Percentiles rank a stretch among this genome's conserved stretches.
phyloP scores from a whole-genome alignment of 192 early-diverging fungal genomes.

The Funneliformis geosporum region DNA sequence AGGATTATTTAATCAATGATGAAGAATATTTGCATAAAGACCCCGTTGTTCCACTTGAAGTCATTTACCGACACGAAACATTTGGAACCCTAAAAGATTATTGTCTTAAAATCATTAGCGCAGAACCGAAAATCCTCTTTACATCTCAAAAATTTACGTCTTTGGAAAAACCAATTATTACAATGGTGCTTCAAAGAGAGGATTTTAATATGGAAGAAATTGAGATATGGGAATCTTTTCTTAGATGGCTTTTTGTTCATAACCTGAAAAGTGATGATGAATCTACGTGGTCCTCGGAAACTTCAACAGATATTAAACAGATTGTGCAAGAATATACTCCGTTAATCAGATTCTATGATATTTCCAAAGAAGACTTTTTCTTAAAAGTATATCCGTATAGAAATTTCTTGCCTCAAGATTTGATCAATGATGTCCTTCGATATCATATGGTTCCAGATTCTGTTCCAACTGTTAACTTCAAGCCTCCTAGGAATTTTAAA shows the following conservation, averaged over 20 bases:
- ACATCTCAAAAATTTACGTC: not conserved
- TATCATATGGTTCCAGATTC: not conserved
- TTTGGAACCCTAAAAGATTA: not conserved
- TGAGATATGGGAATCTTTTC: not conserved
- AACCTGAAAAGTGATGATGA: not conserved
- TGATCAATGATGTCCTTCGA: not conserved
- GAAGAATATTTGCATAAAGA: not conserved
- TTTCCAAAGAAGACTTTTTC: not conserved
- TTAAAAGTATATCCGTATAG: conserved; percentile 8
- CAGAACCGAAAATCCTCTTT: not conserved
- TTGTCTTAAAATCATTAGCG: not conserved
- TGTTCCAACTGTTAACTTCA: not conserved
- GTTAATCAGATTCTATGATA: conserved; percentile 7
- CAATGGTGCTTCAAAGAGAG: not conserved
- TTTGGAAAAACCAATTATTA: not conserved
- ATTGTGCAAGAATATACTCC: not conserved
- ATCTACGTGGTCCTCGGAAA: not conserved
- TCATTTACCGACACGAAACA: not conserved
- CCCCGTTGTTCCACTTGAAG: not conserved
- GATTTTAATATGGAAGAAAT: not conserved
- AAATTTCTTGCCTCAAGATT: not conserved
- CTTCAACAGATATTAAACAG: not conserved
- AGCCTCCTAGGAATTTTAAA: not conserved
- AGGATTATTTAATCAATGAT: not conserved
- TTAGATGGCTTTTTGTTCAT: not conserved